A percentile compares a stretch with the other conserved stretches of the same genome.
Conservation (phyloP, 768 basidiomycete species). For the Cystoderma amianthinum region DNA sequence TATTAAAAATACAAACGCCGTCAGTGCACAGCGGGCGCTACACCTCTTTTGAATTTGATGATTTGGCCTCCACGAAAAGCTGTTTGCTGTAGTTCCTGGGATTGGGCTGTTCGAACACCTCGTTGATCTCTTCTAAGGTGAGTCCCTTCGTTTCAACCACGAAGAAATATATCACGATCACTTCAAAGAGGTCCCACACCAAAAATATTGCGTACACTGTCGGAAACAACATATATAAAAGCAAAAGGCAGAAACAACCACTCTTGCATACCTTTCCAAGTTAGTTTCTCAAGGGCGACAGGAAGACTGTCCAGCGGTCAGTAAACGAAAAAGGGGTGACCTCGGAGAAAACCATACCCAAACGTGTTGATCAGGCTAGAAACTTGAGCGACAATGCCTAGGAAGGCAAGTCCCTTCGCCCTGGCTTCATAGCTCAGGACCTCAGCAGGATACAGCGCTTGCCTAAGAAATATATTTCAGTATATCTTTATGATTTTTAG, state of each 20-base stretch:
- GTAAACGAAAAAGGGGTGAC: too few relatives aligned
- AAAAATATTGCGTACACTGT: conserved; percentile 45
- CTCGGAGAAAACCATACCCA: conserved; percentile 24
- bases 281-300: conserved; percentile 34
- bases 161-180: conserved; percentile 37
- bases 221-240: conserved; percentile 3
- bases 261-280: conserved; percentile 35
- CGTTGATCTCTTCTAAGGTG: conserved; percentile 43
- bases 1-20: too few relatives aligned
- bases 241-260: background rate
- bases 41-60: too few relatives aligned
- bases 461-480: too few relatives aligned
- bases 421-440: conserved; percentile 42
- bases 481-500: too few relatives aligned
- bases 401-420: conserved; percentile 45
- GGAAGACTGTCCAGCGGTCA: conserved; percentile 25
- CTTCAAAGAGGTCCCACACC: conserved; percentile 41
- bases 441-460: conserved; percentile 49
- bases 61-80: too few relatives aligned
- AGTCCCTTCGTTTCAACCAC: conserved; percentile 47
- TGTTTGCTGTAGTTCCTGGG: conserved; percentile 30
- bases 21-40: too few relatives aligned
- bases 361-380: conserved; percentile 44
- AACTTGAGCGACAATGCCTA: conserved; percentile 35
- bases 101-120: conserved; percentile 34